phyloP scores from a whole-genome alignment of 352 stramenopile species.

The Pythium scleroteichum region DNA sequence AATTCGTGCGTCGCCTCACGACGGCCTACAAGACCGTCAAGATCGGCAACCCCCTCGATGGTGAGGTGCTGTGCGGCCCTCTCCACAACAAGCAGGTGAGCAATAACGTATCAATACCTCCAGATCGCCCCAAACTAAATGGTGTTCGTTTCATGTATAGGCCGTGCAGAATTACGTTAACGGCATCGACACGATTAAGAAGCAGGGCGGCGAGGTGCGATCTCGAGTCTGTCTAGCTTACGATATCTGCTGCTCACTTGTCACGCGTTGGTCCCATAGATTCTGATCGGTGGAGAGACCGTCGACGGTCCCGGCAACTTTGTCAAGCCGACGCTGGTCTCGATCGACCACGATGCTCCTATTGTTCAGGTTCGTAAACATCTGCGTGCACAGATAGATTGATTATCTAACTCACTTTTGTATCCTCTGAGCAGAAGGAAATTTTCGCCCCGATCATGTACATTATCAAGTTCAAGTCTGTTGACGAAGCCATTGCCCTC shows the following conservation, averaged over 20 bases:
- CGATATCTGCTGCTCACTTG: constrained; percentile 1
- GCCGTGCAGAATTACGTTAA: constrained; percentile 87
- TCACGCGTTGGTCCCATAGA: constrained; percentile 34
- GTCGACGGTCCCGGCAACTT: constrained; percentile 85
- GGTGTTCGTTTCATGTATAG: constrained; percentile 17
- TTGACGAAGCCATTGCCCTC: constrained; percentile 91
- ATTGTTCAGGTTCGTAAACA: constrained; percentile 55
- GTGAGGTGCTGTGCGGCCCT: constrained; percentile 84
- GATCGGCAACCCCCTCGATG: constrained; percentile 87
- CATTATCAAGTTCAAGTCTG: constrained; percentile 86
- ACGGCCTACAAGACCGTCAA: constrained; percentile 88
- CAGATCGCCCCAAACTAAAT: neutral
- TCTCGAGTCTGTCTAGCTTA: neutral
- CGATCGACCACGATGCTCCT: constrained; percentile 72
- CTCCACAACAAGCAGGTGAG: constrained; percentile 58
- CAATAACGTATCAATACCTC: neutral
- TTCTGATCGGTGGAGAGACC: constrained; percentile 85
- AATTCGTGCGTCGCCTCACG: constrained; percentile 83
- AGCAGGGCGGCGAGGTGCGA: constrained; percentile 59
- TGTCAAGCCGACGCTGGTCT: constrained; percentile 91
- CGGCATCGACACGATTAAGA: constrained; percentile 83
- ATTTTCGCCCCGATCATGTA: constrained; percentile 93
- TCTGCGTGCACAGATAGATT: neutral
- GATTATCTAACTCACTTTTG: neutral
- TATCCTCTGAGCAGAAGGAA: constrained; percentile 83